Percentiles rank a stretch among this genome's conserved stretches.
Conservation (phyloP, 176 grass and related monocot species). For the Canna indica region DNA sequence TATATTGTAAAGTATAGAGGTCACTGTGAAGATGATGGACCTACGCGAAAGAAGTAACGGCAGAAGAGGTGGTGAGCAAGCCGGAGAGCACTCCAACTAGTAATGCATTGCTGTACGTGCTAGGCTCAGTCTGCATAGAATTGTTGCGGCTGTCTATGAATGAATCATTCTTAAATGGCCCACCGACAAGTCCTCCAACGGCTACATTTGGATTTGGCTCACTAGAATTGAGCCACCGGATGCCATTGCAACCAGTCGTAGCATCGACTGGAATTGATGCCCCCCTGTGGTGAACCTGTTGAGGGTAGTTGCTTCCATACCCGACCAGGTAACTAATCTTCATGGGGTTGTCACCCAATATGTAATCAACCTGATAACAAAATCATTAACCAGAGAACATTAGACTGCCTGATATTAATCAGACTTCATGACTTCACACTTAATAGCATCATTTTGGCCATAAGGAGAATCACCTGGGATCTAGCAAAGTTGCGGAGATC, state of each 20-base stretch:
- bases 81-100: conserved; percentile 64
- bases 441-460: neutral
- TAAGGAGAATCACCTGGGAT: conserved; percentile 49
- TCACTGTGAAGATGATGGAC: no score
- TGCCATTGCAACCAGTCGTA: conserved; percentile 74
- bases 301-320: conserved; percentile 72
- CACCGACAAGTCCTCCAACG: conserved; percentile 67
- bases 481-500: conserved; percentile 78
- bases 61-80: conserved; percentile 65
- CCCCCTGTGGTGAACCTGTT: conserved; percentile 85
- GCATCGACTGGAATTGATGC: conserved; percentile 62
- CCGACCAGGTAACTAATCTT: conserved; percentile 94
- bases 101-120: conserved; percentile 86
- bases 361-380: conserved; percentile 58
- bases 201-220: conserved; percentile 75
- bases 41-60: conserved; percentile 51
- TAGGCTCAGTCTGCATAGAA: conserved; percentile 65
- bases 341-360: conserved; percentile 88
- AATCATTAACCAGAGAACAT: neutral
- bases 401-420: neutral
- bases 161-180: conserved; percentile 77
- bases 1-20: no score
- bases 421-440: neutral
- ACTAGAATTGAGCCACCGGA: conserved; percentile 53
- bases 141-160: conserved; percentile 70